A percentile compares a stretch with the other conserved stretches of the same genome.
These are phyloP conservation scores for Leccinum obscurum DNA, from an alignment of 768 basidiomycete genomes.

Conservation along the genomic window DNA sequence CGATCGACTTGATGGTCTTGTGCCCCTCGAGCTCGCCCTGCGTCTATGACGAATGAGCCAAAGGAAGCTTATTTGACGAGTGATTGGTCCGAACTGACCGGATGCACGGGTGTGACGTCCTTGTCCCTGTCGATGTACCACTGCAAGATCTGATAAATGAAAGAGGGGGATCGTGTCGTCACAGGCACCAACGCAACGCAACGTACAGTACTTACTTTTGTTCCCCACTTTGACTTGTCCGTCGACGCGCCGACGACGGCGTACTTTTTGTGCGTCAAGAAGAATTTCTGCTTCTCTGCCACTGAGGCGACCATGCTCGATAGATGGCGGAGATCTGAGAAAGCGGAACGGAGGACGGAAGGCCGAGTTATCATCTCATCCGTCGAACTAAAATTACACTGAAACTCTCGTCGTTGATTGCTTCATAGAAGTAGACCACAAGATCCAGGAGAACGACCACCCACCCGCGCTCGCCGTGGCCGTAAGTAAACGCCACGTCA, in stretches of 20 bases:
- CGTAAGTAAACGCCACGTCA: background rate
- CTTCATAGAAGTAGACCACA: background rate
- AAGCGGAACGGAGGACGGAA: conserved; percentile 5
- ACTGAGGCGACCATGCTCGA: conserved; percentile 27
- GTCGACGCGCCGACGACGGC: conserved; percentile 86
- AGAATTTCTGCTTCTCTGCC: conserved; percentile 49
- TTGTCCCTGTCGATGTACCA: conserved; percentile 69
- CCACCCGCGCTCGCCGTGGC: background rate
- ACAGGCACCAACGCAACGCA: background rate
- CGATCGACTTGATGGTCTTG: conserved; percentile 52
- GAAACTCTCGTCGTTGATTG: background rate
- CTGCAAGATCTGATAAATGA: conserved; percentile 52
- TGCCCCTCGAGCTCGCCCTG: conserved; percentile 69
- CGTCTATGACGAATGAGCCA: conserved; percentile 45
- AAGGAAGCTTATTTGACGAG: background rate
- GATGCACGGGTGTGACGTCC: conserved; percentile 73
- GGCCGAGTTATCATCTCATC: conserved; percentile 4
- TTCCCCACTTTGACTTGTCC: conserved; percentile 76
- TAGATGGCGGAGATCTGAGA: conserved; percentile 7
- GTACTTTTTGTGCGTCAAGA: conserved; percentile 61
- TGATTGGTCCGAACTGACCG: conserved; percentile 42
- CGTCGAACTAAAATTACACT: background rate
- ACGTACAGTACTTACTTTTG: conserved; percentile 48
- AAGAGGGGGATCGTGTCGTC: background rate
- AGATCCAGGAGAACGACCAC: background rate